phyloP scores from a whole-genome alignment of 2,329 filamentous ascomycete genomes.

The Cytospora piceae region DNA sequence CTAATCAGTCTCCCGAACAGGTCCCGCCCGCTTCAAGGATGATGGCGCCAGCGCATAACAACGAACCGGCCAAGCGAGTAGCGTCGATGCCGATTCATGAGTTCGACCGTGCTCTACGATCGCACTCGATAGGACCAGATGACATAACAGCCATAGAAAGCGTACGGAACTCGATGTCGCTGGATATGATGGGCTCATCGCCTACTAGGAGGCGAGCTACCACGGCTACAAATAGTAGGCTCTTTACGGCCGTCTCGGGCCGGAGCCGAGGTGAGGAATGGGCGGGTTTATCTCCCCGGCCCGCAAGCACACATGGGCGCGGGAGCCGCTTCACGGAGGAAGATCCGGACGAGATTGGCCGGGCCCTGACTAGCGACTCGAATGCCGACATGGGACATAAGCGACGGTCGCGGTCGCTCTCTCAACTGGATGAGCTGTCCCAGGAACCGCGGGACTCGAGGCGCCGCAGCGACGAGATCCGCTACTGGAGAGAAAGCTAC shows the following conservation, averaged over 20 bases:
- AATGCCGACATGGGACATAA: constrained; percentile 44
- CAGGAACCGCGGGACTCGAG: constrained; percentile 43
- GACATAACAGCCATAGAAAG: constrained; percentile 58
- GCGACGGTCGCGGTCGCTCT: constrained; percentile 63
- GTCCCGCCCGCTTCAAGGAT: constrained; percentile 24
- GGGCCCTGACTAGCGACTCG: constrained; percentile 61
- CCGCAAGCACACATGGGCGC: constrained; percentile 62
- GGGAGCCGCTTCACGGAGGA: constrained; percentile 47
- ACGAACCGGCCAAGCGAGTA: constrained; percentile 54
- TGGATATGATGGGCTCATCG: constrained; percentile 42
- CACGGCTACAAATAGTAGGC: constrained; percentile 45
- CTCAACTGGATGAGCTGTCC: constrained; percentile 52
- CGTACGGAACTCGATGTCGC: constrained; percentile 56
- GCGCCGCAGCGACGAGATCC: constrained; percentile 63
- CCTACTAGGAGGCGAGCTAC: constrained; percentile 46
- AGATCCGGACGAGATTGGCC: constrained; percentile 61
- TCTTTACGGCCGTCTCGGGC: constrained; percentile 36
- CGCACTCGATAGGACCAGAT: constrained; percentile 62
- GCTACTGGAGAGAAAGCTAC: constrained; percentile 66
- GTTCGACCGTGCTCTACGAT: constrained; percentile 62
- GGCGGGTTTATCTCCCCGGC: constrained; percentile 62
- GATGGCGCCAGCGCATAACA: constrained; percentile 34
- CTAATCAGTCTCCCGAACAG: constrained; percentile 15
- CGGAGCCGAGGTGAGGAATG: constrained; percentile 49
- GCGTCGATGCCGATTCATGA: constrained; percentile 64